Evolutionary conservation across 768 basidiomycete genomes (phyloP), one percentile per base, ranked within the genome.

Genomic region (Lentinula detonsa): DNA sequence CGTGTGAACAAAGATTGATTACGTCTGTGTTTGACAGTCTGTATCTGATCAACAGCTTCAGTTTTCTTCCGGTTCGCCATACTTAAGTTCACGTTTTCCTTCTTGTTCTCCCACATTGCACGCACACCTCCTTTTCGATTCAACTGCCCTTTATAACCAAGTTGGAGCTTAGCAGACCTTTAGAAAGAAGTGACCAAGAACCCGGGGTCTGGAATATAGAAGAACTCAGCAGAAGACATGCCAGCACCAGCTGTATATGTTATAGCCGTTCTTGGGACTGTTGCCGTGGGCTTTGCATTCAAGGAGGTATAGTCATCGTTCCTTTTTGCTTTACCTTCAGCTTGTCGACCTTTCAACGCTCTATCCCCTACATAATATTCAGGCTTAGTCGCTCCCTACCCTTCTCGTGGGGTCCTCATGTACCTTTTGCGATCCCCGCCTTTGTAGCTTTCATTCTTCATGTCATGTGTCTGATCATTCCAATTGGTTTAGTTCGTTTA

Each of bases 171-270:
- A 3, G 28, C 28, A 28, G 28, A 28, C 28, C 28, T 28, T 28
- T 28, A 28, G 28, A 28, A 28, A 28, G 28, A 28, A 28, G 28
- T 28, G 28, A 28, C 28, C 28, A 28, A 28, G 28, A 28, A 28
- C 28, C 28, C 28, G 28, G 28, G 28, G 28, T 28, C 28, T 13
- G 37, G 9, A 39, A 8, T 13, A 13, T 2, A 39, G 37, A 39
- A 39, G n/a, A 18, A 45, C 39, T 40, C 16, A 48, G 46, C 9
- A 21, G 46, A 48, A 33, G n/a, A 51, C 11, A 56, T 56, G 55
- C 55, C 55, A 43, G 55, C 55, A 5, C 37, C 31, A 40, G 55
- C 40, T 13, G 55, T 56, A 28, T 56, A 56, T 40, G 55, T 56
- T 16, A 43, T 56, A 21, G 55, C 55, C 13, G 40, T 56, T 11